Evolutionary conservation across 176 grass and related monocot genomes (phyloP), one percentile per base, ranked within the genome.

Genomic region (Carex parvula): DNA sequence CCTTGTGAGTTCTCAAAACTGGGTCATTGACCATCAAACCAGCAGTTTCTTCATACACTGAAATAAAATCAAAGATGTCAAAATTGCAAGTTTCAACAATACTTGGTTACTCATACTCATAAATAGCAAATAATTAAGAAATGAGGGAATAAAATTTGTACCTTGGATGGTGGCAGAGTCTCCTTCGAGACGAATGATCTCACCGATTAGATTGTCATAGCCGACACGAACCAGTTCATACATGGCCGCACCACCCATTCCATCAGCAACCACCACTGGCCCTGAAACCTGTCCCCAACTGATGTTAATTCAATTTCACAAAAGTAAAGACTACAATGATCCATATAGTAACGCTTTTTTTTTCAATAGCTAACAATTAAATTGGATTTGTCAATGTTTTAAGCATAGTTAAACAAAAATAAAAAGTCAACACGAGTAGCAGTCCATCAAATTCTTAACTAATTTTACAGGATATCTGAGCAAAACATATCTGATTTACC

Each of bases 31-130:
- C 93, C 88, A 77, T 92, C 44, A 95, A 86, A 39, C 90, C 93
- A 90, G 93, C 90, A 81, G 93, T 95, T 87, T 95, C 93, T 87
- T 95, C 93, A 67, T 95, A 95, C 26, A 95, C 93, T 95, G 88
- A 59, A 85, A 87, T 56, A 15, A 55, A 74, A 63, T 3, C 84
- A 85, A 74, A 18, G 22, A 79, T 8, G 59, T 61, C 22, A 61
- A 61, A 61, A 50, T 21, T 61, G 59, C 0, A n/a, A 22, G 6
- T 32, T 56, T 55, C 14, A 56, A 26, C 70, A 74, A 76, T 32
- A 22, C 16, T 56, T 48, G 6, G 30, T 32, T 32, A 4, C 50
- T 10, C n/a, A n/a, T n/a, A n/a, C n/a, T n/a, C 10, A 21, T 70
- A 21, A 15, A 17, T 42, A 21, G 17, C 18, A 17, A n/a, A 37